phyloP scores from a whole-genome alignment of 2,329 filamentous ascomycete species.

The Aureobasidium sp. region DNA sequence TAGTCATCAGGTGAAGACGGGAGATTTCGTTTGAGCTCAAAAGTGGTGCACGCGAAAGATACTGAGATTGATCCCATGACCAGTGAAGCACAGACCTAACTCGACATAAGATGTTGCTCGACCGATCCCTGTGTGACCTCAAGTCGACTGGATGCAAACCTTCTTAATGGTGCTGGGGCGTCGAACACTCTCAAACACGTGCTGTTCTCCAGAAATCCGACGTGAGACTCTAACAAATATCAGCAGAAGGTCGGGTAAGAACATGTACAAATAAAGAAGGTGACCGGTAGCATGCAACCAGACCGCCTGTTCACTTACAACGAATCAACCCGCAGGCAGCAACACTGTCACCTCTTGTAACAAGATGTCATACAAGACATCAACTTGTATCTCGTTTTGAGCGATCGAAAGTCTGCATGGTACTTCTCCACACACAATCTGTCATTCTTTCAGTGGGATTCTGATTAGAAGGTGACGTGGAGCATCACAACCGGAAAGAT shows the following conservation, averaged over 20 bases:
- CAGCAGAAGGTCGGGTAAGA: neutral
- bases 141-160: neutral
- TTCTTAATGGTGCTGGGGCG: neutral
- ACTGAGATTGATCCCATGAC: neutral
- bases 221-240: neutral
- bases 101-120: neutral
- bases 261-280: neutral
- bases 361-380: neutral
- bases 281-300: neutral
- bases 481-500: neutral
- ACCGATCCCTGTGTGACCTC: neutral
- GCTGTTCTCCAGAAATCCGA: neutral
- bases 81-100: neutral
- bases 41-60: neutral
- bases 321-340: neutral
- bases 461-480: neutral
- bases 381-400: neutral
- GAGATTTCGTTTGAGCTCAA: neutral
- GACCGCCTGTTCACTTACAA: neutral
- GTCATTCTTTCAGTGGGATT: neutral
- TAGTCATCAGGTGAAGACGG: neutral
- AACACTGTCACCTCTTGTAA: neutral
- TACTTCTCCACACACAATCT: neutral
- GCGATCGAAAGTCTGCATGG: neutral
- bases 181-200: neutral